phyloP scores from a whole-genome alignment of 2,329 filamentous ascomycete genomes.

The Curvularia verruculosa region DNA sequence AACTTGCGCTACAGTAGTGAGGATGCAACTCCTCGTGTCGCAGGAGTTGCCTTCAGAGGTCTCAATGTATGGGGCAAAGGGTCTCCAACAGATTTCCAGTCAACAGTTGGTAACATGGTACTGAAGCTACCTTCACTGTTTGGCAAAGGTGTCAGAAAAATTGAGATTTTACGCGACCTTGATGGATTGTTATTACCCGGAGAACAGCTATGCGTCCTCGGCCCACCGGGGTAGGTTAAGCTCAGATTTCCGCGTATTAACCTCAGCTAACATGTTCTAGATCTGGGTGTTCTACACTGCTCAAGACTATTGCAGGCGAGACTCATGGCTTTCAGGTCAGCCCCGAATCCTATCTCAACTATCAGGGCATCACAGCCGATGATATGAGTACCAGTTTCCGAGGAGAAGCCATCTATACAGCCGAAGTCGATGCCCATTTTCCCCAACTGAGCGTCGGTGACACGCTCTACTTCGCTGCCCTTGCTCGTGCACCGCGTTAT shows the following conservation, averaged over 20 bases:
- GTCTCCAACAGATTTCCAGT: slow-evolving; percentile 69
- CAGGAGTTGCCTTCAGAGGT: slow-evolving; percentile 68
- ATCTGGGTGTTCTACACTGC: slow-evolving; percentile 76
- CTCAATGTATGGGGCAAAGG: slow-evolving; percentile 71
- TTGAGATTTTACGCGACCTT: slow-evolving; percentile 70
- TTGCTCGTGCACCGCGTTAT: slow-evolving; percentile 61
- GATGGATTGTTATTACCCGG: slow-evolving; percentile 71
- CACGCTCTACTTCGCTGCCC: slow-evolving; percentile 76
- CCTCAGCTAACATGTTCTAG: slow-evolving; percentile 16
- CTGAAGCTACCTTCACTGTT: slow-evolving; percentile 62
- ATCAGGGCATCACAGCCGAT: slow-evolving; percentile 72
- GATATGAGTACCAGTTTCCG: slow-evolving; percentile 78
- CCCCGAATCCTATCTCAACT: slow-evolving; percentile 75
- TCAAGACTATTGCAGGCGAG: slow-evolving; percentile 83
- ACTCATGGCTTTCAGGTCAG: slow-evolving; percentile 78
- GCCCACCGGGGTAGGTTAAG: slow-evolving; percentile 59
- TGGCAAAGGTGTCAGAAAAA: slow-evolving; percentile 56
- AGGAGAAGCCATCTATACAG: slow-evolving; percentile 84
- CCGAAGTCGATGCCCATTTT: slow-evolving; percentile 81
- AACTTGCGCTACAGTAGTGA: slow-evolving; percentile 50
- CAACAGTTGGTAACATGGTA: slow-evolving; percentile 68
- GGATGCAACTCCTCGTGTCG: slow-evolving; percentile 60
- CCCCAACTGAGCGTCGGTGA: slow-evolving; percentile 76
- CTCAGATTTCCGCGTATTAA: no score
- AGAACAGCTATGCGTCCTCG: slow-evolving; percentile 75